These are phyloP conservation scores for Crithidia fasciculata DNA, from an alignment of 208 protist genomes.

Conservation along the genomic window DNA sequence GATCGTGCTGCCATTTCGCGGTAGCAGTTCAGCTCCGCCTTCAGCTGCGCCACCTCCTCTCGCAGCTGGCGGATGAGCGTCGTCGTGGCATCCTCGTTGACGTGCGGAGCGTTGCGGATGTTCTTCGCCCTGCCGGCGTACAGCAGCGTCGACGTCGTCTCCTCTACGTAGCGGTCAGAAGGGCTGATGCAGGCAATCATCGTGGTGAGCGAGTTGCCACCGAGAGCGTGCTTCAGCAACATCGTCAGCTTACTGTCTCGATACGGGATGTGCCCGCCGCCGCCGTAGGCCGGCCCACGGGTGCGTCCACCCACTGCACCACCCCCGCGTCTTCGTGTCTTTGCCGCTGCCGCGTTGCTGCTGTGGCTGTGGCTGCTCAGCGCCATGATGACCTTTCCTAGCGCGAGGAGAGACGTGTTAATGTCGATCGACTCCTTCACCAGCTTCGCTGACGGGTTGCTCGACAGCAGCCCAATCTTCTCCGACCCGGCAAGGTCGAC, in stretches of 20 bases:
- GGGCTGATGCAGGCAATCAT: slow-evolving; percentile 92
- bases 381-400: slow-evolving; percentile 93
- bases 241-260: slow-evolving; percentile 91
- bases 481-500: slow-evolving; percentile 94
- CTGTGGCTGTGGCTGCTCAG: slow-evolving; percentile 37
- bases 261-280: slow-evolving; percentile 77
- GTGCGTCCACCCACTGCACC: background rate
- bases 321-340: background rate
- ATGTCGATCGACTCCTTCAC: slow-evolving; percentile 92
- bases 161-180: slow-evolving; percentile 82
- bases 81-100: slow-evolving; percentile 85
- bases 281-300: background rate
- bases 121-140: slow-evolving; percentile 90
- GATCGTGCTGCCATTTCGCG: slow-evolving; percentile 43
- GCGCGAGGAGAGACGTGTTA: slow-evolving; percentile 89
- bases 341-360: background rate
- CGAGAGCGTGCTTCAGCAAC: slow-evolving; percentile 85
- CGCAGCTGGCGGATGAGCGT: slow-evolving; percentile 73
- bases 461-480: slow-evolving; percentile 65
- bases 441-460: slow-evolving; percentile 54
- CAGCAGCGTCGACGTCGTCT: slow-evolving; percentile 90
- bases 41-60: slow-evolving; percentile 74
- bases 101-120: slow-evolving; percentile 85
- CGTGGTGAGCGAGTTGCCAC: slow-evolving; percentile 92
- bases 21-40: slow-evolving; percentile 84